Evolutionary conservation across 2,329 filamentous ascomycete species (phyloP).

Genomic region (Coleophoma cylindrospora): DNA sequence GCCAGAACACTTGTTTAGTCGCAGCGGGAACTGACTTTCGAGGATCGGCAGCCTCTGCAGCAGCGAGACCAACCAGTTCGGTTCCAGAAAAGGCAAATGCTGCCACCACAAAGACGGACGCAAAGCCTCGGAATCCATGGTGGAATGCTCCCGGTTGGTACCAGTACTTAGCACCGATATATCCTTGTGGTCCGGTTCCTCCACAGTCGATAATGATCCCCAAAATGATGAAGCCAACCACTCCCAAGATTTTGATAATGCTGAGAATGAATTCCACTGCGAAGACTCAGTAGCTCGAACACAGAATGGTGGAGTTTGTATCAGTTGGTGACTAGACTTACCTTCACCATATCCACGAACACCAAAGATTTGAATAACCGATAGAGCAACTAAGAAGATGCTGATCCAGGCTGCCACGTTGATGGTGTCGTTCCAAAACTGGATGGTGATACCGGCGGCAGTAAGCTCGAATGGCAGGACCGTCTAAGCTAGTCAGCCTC

Average conservation of each 20-base stretch:
- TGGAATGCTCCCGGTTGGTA: constrained; percentile 46
- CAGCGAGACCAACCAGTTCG: constrained; percentile 54
- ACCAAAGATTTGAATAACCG: constrained; percentile 49
- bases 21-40: constrained; percentile 38
- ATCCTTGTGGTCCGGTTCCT: constrained; percentile 35
- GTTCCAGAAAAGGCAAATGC: constrained; percentile 58
- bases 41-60: constrained; percentile 51
- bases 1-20: constrained; percentile 37
- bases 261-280: constrained; percentile 50
- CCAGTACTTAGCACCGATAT: constrained; percentile 58
- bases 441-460: constrained; percentile 47
- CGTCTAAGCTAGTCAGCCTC: constrained; percentile 16
- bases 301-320: no score
- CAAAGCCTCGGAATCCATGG: constrained; percentile 59
- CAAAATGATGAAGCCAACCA: constrained; percentile 57
- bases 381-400: constrained; percentile 46
- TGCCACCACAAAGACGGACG: constrained; percentile 56
- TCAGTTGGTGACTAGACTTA: constrained; percentile 30
- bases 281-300: constrained; percentile 40
- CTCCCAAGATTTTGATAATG: constrained; percentile 52
- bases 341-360: constrained; percentile 55
- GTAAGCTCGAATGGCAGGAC: constrained; percentile 49
- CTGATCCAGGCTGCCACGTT: constrained; percentile 51
- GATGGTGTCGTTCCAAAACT: constrained; percentile 44
- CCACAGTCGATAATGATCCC: constrained; percentile 52